Evolutionary conservation across 192 early-diverging fungal species (phyloP), one percentile per base, ranked within the genome.

Genomic region (Thamnidium elegans): DNA sequence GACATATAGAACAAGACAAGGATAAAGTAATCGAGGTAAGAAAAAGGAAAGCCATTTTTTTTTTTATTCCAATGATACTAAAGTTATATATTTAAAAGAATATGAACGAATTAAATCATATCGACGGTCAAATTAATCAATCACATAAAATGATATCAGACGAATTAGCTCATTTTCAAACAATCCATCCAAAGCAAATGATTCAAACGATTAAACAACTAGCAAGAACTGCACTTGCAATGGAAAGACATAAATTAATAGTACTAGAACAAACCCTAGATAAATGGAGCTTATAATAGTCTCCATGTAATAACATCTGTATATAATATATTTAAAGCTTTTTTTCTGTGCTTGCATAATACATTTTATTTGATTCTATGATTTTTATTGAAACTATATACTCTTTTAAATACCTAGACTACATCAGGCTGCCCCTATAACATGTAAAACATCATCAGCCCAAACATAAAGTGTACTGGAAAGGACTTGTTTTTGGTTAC

Each of bases 141-240:
- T 74, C 76, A 8, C 75, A 77, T 52, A 68, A 74, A 14, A 67
- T 72, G n/a, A 54, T 82, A 21, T 79, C 78, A 48, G 80, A 82
- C 61, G 80, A 82, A 55, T 53, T 82, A 39, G 72, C 78, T 0
- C 75, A 79, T 46, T 65, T 79, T 13, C 80, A 82, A 63, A 67
- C 55, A 21, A 62, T 67, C 14, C 80, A 79, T 47, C 63, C 78
- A 15, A 55, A 70, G 11, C 65, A 77, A 26, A 66, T 79, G 55
- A 50, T 56, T 13, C 45, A 36, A 36, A 45, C 60, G 0, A 58
- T 66, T 3, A 26, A 39, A 39, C 13, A 7, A 17, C 51, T 43
- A 1, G 60, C 46, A 3, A 45, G 55, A 8, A 19, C 50, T 4
- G 20, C 62, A 31, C 30, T 72, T 23, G 32, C 14, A 11, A 47